phyloP scores from a whole-genome alignment of 106 monocot species.

The Platanthera zijinensis region DNA sequence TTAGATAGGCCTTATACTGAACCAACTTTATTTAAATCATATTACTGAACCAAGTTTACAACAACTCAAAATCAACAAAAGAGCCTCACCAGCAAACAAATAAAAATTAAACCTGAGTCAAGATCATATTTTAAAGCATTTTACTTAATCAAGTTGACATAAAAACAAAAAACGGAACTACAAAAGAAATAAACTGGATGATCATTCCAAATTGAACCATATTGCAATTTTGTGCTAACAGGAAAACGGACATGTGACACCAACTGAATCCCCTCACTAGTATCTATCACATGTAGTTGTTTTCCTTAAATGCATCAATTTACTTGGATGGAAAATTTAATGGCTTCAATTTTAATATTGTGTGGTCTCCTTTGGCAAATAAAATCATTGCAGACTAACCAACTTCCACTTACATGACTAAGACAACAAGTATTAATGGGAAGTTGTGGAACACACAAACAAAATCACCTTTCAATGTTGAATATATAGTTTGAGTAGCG shows the following conservation, averaged over 20 bases:
- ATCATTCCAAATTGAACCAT: not conserved
- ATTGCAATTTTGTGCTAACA: not conserved
- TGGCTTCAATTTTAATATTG: not conserved
- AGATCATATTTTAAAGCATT: too few species aligned
- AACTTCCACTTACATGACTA: not conserved
- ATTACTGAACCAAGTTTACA: too few species aligned
- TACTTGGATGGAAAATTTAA: not conserved
- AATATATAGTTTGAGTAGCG: conserved; percentile 36
- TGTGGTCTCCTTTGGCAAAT: not conserved
- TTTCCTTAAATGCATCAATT: not conserved
- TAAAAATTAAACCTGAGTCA: too few species aligned
- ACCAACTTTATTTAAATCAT: too few species aligned
- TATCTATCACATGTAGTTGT: not conserved
- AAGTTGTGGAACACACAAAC: not conserved
- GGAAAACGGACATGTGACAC: not conserved
- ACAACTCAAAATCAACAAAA: too few species aligned
- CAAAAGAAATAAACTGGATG: not conserved
- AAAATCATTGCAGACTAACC: not conserved
- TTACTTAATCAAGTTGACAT: too few species aligned
- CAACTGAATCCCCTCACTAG: not conserved
- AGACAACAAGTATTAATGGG: not conserved
- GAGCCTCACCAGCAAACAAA: too few species aligned
- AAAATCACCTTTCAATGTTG: conserved; percentile 64
- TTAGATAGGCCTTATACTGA: too few species aligned
- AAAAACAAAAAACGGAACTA: too few species aligned